These are phyloP conservation scores for Sambucus nigra DNA, from an alignment of 129 eudicot genomes.

Conservation along the genomic window DNA sequence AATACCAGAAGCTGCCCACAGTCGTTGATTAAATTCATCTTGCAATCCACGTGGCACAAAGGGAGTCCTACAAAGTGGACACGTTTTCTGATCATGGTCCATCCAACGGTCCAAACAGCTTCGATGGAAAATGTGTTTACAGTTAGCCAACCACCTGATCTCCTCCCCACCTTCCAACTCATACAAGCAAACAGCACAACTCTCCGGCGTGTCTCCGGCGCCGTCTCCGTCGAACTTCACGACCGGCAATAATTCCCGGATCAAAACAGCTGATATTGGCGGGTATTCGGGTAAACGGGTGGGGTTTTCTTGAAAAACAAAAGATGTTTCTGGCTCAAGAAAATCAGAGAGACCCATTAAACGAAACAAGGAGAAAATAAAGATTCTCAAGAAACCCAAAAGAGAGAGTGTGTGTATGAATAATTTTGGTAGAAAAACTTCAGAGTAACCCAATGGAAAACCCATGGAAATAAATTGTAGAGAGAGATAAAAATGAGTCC, in stretches of 20 bases:
- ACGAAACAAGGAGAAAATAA: constrained; percentile 22
- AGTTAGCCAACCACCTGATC: constrained; percentile 45
- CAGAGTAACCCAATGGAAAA: constrained; percentile 48
- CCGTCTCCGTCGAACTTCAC: constrained; percentile 26
- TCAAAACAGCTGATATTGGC: constrained; percentile 34
- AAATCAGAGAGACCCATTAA: constrained; percentile 31
- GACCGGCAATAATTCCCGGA: constrained; percentile 52
- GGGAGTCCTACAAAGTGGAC: constrained; percentile 60
- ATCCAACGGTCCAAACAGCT: constrained; percentile 75
- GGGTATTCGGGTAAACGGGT: constrained; percentile 15
- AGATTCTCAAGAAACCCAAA: constrained; percentile 31
- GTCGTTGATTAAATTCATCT: constrained; percentile 43
- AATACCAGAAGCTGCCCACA: constrained; percentile 40
- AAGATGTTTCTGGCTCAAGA: constrained; percentile 23
- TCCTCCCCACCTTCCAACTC: constrained; percentile 47
- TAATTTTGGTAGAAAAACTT: constrained; percentile 39
- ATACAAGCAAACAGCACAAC: constrained; percentile 57
- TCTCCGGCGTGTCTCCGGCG: constrained; percentile 26
- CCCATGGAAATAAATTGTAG: constrained; percentile 25
- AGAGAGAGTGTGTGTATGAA: constrained; percentile 31
- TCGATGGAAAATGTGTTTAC: constrained; percentile 52
- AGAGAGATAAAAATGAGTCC: neutral
- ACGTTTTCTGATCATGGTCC: constrained; percentile 66
- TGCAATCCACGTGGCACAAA: constrained; percentile 32
- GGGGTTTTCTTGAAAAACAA: constrained; percentile 23